Evolutionary conservation across 352 stramenopile species (phyloP), one percentile per base, ranked within the genome.

Genomic region (Globisporangium abappressorium): DNA sequence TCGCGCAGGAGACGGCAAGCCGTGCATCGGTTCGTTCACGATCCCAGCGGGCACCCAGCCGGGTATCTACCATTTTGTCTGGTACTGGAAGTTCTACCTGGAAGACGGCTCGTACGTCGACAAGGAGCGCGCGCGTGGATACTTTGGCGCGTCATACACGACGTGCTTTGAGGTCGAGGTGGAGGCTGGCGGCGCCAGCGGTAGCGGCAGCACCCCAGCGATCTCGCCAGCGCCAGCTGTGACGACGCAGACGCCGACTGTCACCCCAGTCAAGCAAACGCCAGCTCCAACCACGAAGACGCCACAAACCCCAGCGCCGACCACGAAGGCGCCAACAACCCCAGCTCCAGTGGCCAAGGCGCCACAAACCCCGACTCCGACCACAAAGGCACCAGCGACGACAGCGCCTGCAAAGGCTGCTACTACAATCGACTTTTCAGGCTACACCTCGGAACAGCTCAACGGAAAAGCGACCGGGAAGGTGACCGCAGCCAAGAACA

Each of bases 61-160:
- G 1, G 82, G 82, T 15, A 72, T 83, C 46, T 91, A 88, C 70
- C 82, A 84, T 36, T 82, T 89, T 69, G 82, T 91, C 9, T 91
- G 82, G 82, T 89, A 84, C 66, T 91, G 82, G 82, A 87, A 80
- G 53, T 90, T 87, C 66, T 90, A 84, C 69, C 62, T 87, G 5
- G 76, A 87, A 36, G 65, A 88, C 55, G 71, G 75, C 54, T 66
- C 65, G 2, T 90, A 90, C 60, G 72, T 85, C 5, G 82, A 90
- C 57, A 76, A 85, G 57, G 62, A 70, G 5, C 73, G 75, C 34
- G 80, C 80, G 3, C 76, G 73, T 33, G 80, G 82, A 5, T 90
- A 90, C 71, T 89, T 87, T 78, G 82, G 80, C 11, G 82, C 82
- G 8, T 79, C 82, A 7, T 91, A 89, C 63, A 84, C 79, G 51